Evolutionary conservation across 345 rosid genomes (phyloP), one percentile per base, ranked within the genome.

Genomic region (Stellera chamaejasme): DNA sequence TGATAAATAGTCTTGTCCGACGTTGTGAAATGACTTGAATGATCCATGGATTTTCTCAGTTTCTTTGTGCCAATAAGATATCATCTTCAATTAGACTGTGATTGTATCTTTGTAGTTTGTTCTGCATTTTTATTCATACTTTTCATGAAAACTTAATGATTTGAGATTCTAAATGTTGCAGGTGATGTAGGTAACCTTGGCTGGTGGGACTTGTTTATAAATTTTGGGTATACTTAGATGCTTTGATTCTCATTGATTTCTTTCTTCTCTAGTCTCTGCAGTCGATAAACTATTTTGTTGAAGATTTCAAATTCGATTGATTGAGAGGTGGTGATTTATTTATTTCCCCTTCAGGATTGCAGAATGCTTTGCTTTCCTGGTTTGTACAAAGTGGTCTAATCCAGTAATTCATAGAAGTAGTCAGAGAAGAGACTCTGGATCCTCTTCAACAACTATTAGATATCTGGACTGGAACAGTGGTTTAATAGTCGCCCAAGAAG

Each of bases 391-490:
- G 76, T 88, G 95, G 98, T 88, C 95, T 8, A 92, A 92, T 72
- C 96, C 97, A 57, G 75, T 74, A 50, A 92, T 92, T 60, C 98
- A 92, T 71, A 79, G 79, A 78, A 74, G 63, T 66, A 50, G 77
- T 50, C 63, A 27, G 50, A 54, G 75, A 46, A 77, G 83, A 61
- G 88, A 80, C 54, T 73, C 72, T 15, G 59, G 76, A 67, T 75
- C 95, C 44, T 84, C 97, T 63, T 81, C 85, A n/a, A 60, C 80
- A 46, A 63, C 69, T 26, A 58, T 74, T 57, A 76, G 85, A 66
- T 87, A 87, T 77, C 96, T 83, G 72, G 97, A 89, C 74, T 84
- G 97, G 97, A 87, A 87, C 59, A 82, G 83, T 72, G 92, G 97
- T 66, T 77, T 89, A 44, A 77, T 87, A 43, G 80, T 89, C 72